Evolutionary conservation across 768 basidiomycete species (phyloP), one percentile per base, ranked within the genome.

Genomic region (Leucosporidium yakuticum): DNA sequence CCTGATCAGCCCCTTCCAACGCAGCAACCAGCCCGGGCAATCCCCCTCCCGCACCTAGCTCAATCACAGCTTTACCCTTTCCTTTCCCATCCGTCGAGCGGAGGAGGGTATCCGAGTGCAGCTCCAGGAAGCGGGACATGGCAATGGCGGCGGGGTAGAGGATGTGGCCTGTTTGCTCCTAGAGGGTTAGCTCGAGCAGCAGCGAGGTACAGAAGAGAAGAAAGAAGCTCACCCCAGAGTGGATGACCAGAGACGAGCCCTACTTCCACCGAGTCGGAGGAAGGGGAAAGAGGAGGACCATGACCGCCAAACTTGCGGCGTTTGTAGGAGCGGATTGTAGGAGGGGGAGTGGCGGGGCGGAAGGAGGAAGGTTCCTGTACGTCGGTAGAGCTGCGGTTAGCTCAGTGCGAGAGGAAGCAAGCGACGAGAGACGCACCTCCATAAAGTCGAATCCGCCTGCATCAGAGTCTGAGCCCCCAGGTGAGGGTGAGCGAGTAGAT

Each of bases 11-110:
- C 0, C 87, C 88, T 66, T 86, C 87, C 50, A 87, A 83, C 0
- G 83, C 85, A 0, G 87, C 81, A 3, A 94, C 84, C 11, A 99
- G 81, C 5, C 89, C 86, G 0, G 96, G 96, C 9, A 98, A 81
- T 4, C 87, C 95, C 1, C 91, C 94, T 0, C 93, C 96, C 0
- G 96, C 96, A 0, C 96, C 96, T 0, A 98, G 84, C 77, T 99
- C 96, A 2, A 97, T 81, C 0, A 97, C 85, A 31, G 79, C 78
- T 0, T 72, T 73, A 55, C 77, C 67, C 47, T 68, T 67, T 3
- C 68, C 68, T 6, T 29, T 11, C 8, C 60, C 64, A 4, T 62
- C 55, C 5, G 56, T 32, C 0, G 65, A 60, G 34, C 63, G 71
- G 14, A 69, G 34, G 4, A 78, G 73, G 0, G 32, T 15, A 5